Evolutionary conservation across 2,329 filamentous ascomycete species (phyloP), one percentile per base, ranked within the genome.

Genomic region (Beauveria scarabaeidicola): DNA sequence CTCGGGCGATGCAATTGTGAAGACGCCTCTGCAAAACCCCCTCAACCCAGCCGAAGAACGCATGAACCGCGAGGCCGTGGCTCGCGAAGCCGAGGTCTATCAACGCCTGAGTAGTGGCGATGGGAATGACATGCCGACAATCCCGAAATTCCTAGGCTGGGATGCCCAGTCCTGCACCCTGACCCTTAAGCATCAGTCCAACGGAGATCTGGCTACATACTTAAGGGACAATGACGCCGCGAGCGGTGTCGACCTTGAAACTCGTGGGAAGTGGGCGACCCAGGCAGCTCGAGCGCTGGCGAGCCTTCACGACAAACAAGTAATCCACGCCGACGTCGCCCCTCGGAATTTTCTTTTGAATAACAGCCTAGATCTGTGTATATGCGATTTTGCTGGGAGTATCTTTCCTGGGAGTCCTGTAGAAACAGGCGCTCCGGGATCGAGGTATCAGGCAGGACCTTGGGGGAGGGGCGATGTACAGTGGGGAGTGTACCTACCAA

Each of bases 261-360:
- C 61, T 36, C 66, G 68, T 53, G 59, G 61, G 29, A 63, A 62
- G 44, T 74, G 72, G 73, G 66, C 65, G 47, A 65, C 65, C 9
- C 68, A 74, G 61, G 67, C 68, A 50, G 65, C 70, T 38, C 67
- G 72, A 64, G 72, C 67, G 10, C 59, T 76, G 29, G 62, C 63
- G 48, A 64, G 71, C 47, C 59, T 76, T 32, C 74, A 77, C 66
- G 66, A 62, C 11, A 67, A 67, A 60, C 63, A 66, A n/a, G 67
- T 75, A 15, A 69, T 76, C 61, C 74, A 77, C 62, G 73, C 69
- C 64, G 72, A 77, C 62, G 64, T 76, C 32, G 69, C 70, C 62
- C 72, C 73, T 3, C 69, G 68, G 52, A 75, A 76, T 61, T 71
- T 75, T 56, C 65, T 75, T 0, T 62, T 76, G 19, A 70, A 75